Evolutionary conservation across 2,329 filamentous ascomycete genomes (phyloP).

Genomic region (Alternaria triticina): DNA sequence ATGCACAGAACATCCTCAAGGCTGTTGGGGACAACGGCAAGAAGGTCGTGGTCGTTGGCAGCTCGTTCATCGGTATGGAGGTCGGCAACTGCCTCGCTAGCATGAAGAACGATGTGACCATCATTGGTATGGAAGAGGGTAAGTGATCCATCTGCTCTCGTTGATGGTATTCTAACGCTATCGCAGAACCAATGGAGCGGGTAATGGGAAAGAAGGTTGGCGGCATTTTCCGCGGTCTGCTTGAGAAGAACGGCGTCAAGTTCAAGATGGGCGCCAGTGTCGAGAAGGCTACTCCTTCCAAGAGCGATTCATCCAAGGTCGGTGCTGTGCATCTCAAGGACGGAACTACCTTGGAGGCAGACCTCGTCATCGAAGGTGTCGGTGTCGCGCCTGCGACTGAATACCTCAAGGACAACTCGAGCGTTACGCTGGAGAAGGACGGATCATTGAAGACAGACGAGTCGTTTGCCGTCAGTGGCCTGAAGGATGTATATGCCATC

Average conservation of each 20-base stretch:
- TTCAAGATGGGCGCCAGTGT: constrained; percentile 84
- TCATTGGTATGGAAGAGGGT: constrained; percentile 83
- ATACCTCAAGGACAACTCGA: constrained; percentile 75
- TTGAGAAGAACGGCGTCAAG: constrained; percentile 87
- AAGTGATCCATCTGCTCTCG: not conserved
- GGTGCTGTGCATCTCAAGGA: constrained; percentile 84
- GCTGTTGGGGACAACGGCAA: constrained; percentile 83
- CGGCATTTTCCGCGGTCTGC: constrained; percentile 74
- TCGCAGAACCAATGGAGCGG: constrained; percentile 74
- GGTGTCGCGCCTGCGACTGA: constrained; percentile 86
- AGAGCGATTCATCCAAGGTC: constrained; percentile 71
- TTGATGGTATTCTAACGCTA: constrained; percentile 13
- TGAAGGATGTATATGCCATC: constrained; percentile 87
- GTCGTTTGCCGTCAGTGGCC: constrained; percentile 74
- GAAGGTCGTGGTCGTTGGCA: constrained; percentile 91
- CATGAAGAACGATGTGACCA: constrained; percentile 81
- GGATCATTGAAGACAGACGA: constrained; percentile 86
- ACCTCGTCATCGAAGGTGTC: constrained; percentile 89
- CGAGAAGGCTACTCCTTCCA: constrained; percentile 78
- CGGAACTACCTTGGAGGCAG: constrained; percentile 81
- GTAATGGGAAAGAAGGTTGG: constrained; percentile 86
- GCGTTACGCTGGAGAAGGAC: constrained; percentile 76
- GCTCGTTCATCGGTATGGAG: constrained; percentile 98
- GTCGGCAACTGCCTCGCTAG: constrained; percentile 79
- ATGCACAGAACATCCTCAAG: constrained; percentile 76